Evolutionary conservation across 495 filamentous ascomycete genomes (phyloP).

Genomic region (Hypoxylon crocopeplum): DNA sequence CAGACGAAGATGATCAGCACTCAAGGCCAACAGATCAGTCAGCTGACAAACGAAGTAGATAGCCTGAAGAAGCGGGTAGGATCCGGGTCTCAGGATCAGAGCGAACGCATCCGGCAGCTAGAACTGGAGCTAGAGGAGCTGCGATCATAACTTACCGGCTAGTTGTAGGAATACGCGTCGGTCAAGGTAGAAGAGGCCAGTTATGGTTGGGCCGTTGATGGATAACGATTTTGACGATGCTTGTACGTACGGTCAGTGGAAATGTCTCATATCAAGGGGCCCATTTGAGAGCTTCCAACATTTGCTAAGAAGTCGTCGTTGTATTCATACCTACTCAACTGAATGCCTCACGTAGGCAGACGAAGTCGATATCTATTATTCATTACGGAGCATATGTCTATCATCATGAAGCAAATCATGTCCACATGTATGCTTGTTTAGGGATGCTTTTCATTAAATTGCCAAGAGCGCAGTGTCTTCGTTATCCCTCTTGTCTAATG

Average conservation of each 20-base stretch:
- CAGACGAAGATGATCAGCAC: conserved; percentile 66
- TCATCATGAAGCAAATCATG: conserved; percentile 10
- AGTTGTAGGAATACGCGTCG: conserved; percentile 16
- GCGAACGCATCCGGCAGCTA: conserved; percentile 71
- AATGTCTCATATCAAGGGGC: conserved; percentile 19
- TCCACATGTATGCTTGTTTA: too few species aligned
- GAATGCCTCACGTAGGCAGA: background rate
- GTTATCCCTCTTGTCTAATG: conserved; percentile 41
- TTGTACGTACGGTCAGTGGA: conserved; percentile 31
- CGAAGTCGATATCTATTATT: conserved; percentile 7
- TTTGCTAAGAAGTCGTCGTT: conserved; percentile 8
- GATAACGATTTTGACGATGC: conserved; percentile 39
- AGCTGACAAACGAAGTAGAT: conserved; percentile 72
- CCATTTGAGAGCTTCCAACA: conserved; percentile 15
- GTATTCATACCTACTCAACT: conserved; percentile 19
- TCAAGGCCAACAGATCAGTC: conserved; percentile 65
- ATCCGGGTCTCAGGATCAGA: conserved; percentile 65
- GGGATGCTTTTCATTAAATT: too few species aligned
- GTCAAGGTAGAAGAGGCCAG: conserved; percentile 19
- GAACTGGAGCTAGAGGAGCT: conserved; percentile 71
- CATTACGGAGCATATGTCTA: background rate
- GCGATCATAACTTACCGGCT: conserved; percentile 40
- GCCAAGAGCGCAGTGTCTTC: too few species aligned
- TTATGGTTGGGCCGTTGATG: conserved; percentile 22
- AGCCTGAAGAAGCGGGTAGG: conserved; percentile 69